Evolutionary conservation across 2,329 filamentous ascomycete genomes (phyloP), one percentile per base, ranked within the genome.

Genomic region (Colletotrichum truncatum): DNA sequence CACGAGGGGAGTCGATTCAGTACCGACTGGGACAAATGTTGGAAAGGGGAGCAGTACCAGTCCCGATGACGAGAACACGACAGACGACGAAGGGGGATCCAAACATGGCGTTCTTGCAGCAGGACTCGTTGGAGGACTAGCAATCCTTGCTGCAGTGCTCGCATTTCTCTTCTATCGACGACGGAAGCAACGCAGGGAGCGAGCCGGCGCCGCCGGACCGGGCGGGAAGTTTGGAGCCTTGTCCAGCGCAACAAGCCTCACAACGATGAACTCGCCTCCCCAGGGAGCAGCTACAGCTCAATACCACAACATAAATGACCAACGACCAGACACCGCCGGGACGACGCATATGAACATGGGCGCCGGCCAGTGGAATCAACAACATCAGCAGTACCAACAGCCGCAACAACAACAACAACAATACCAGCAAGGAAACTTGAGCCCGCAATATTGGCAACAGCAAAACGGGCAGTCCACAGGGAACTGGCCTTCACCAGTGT

Each of bases 211-310:
- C 6, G 28, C 46, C 41, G 63, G 63, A 3, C 12, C 36, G 1
- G 36, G 58, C 5, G 63, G 57, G 14, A 66, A 66, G 43, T 66
- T 66, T 26, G 63, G 49, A 10, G 49, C 63, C 10, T 45, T 66
- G 23, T 56, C 41, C 21, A 66, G 63, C n/a, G 63, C 63, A 25
- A 66, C 63, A 16, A 66, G 63, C 43, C 63, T 66, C 45, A 63
- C 63, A 36, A 62, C 57, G 5, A 66, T 66, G 43, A 48, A 26
- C 41, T 63, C 57, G 18, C 51, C 57, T 14, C 49, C 49, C 6
- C 57, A 45, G 7, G 60, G 45, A n/a, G 52, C 48, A 30, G 28
- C 48, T 10, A 49, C 62, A 6, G 43, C 63, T 5, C 49, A 60
- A 25, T 56, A 63, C 18, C 21, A 45, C 57, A 59, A 51, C 25